Evolutionary conservation across 2,329 filamentous ascomycete species (phyloP).

Genomic region (Scleromitrula shiraiana): DNA sequence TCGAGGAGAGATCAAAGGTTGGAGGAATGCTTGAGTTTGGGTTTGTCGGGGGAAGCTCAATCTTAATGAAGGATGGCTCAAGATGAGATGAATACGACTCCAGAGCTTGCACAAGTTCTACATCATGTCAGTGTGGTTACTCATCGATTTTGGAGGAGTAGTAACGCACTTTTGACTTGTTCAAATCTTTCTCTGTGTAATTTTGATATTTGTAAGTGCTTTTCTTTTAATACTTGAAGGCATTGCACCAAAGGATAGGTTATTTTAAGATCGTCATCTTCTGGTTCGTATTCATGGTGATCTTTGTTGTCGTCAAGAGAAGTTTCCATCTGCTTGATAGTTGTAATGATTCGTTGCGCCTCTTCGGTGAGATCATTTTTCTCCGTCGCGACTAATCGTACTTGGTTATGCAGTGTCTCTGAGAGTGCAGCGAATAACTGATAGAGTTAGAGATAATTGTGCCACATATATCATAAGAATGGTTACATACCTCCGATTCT

Average conservation of each 20-base stretch:
- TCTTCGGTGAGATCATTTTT: slow-evolving; percentile 89
- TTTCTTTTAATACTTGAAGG: slow-evolving; percentile 74
- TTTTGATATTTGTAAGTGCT: slow-evolving; percentile 70
- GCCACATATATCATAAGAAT: not conserved
- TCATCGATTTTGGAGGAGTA: not conserved
- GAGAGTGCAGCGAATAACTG: slow-evolving; percentile 89
- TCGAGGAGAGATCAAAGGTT: slow-evolving; percentile 83
- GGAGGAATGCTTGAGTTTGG: slow-evolving; percentile 69
- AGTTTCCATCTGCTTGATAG: slow-evolving; percentile 87
- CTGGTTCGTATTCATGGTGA: slow-evolving; percentile 54
- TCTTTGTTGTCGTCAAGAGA: slow-evolving; percentile 72
- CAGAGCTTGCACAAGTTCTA: slow-evolving; percentile 86
- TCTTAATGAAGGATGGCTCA: slow-evolving; percentile 77
- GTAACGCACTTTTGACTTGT: slow-evolving; percentile 76
- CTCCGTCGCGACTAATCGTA: slow-evolving; percentile 75
- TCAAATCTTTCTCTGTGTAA: slow-evolving; percentile 88
- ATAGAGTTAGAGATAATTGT: slow-evolving; percentile 15
- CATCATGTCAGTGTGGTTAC: slow-evolving; percentile 14
- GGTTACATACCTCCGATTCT: slow-evolving; percentile 69
- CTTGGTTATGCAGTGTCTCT: slow-evolving; percentile 83
- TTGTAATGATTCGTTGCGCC: slow-evolving; percentile 73
- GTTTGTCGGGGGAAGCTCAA: slow-evolving; percentile 75
- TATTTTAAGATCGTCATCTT: slow-evolving; percentile 63
- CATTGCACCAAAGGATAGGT: slow-evolving; percentile 79
- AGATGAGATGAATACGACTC: slow-evolving; percentile 96